Percentiles rank a stretch among this genome's conserved stretches.
Conservation (phyloP, 2,329 filamentous ascomycete species). For the Simplicillium aogashimaense region DNA sequence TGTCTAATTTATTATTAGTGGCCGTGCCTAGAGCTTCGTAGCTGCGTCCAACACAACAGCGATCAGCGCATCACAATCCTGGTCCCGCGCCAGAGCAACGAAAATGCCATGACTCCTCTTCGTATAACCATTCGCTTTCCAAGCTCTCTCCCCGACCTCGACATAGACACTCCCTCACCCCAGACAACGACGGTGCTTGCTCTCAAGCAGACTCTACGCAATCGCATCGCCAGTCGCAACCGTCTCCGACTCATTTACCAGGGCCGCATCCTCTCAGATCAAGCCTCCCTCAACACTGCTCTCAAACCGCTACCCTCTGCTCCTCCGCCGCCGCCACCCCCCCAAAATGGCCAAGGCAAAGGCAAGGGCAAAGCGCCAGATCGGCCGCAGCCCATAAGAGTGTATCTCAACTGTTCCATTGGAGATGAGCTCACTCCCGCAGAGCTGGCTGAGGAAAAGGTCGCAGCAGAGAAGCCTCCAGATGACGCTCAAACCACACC, state of each 20-base stretch:
- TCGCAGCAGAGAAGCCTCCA: slow-evolving; percentile 26
- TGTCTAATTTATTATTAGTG: neutral
- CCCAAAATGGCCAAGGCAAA: slow-evolving; percentile 14
- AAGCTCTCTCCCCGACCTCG: slow-evolving; percentile 71
- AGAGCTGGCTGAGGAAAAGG: slow-evolving; percentile 62
- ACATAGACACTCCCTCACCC: slow-evolving; percentile 63
- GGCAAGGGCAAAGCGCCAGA: slow-evolving; percentile 53
- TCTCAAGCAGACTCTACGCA: slow-evolving; percentile 74
- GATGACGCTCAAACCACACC: slow-evolving; percentile 23
- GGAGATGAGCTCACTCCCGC: slow-evolving; percentile 59
- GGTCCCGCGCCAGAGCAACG: neutral
- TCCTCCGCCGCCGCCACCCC: slow-evolving; percentile 35
- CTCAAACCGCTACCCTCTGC: slow-evolving; percentile 55
- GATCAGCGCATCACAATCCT: neutral
- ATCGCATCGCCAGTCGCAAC: slow-evolving; percentile 55
- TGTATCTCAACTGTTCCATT: slow-evolving; percentile 92
- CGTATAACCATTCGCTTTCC: slow-evolving; percentile 88
- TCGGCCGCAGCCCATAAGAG: slow-evolving; percentile 36
- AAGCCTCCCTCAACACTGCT: slow-evolving; percentile 54
- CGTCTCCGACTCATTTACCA: slow-evolving; percentile 84
- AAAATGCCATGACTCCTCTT: slow-evolving; percentile 31
- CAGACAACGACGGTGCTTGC: slow-evolving; percentile 61
- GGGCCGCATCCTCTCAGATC: slow-evolving; percentile 75
- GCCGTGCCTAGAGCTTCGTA: too few relatives aligned
- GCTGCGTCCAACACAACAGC: neutral